Conservation (phyloP, 2,329 filamentous ascomycete species). For the Chaetomium strumarium region DNA sequence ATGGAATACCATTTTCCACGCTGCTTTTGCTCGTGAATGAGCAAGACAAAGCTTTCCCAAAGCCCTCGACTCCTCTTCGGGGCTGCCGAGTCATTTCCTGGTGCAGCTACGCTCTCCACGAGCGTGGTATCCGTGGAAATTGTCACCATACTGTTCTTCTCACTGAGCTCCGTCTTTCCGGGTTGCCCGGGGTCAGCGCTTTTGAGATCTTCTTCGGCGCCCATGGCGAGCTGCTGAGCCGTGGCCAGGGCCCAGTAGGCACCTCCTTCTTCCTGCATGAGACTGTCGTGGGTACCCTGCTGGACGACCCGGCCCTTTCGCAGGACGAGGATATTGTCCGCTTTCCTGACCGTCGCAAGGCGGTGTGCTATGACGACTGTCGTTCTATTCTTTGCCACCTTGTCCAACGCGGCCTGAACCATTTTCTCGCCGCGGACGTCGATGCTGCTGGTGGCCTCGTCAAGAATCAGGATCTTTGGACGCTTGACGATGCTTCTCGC, state of each 20-base stretch:
- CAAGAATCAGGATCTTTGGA: slow-evolving; percentile 28
- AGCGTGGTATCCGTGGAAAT: slow-evolving; percentile 37
- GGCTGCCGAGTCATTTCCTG: slow-evolving; percentile 14
- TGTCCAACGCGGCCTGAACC: slow-evolving; percentile 28
- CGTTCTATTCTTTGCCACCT: slow-evolving; percentile 26
- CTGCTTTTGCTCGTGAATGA: slow-evolving; percentile 48
- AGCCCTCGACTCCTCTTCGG: slow-evolving; percentile 32
- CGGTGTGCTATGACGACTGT: slow-evolving; percentile 60
- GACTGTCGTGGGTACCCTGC: slow-evolving; percentile 65
- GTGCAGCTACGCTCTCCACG: slow-evolving; percentile 21
- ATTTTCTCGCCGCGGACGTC: slow-evolving; percentile 40
- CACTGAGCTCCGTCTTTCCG: slow-evolving; percentile 23
- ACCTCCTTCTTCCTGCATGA: slow-evolving; percentile 54
- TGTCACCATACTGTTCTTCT: slow-evolving; percentile 35
- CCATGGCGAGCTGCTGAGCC: slow-evolving; percentile 51
- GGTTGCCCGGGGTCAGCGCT: background rate
- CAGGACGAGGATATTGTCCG: slow-evolving; percentile 72
- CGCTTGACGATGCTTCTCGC: slow-evolving; percentile 28
- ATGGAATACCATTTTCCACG: slow-evolving; percentile 45
- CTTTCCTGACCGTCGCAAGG: slow-evolving; percentile 66
- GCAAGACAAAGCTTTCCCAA: slow-evolving; percentile 45
- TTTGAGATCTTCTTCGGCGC: slow-evolving; percentile 33
- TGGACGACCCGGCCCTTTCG: slow-evolving; percentile 64
- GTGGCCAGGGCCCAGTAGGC: slow-evolving; percentile 62
- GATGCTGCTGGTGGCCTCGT: slow-evolving; percentile 39